phyloP scores from a whole-genome alignment of 495 filamentous ascomycete species.

The Penicillium cosmopolitanum region DNA sequence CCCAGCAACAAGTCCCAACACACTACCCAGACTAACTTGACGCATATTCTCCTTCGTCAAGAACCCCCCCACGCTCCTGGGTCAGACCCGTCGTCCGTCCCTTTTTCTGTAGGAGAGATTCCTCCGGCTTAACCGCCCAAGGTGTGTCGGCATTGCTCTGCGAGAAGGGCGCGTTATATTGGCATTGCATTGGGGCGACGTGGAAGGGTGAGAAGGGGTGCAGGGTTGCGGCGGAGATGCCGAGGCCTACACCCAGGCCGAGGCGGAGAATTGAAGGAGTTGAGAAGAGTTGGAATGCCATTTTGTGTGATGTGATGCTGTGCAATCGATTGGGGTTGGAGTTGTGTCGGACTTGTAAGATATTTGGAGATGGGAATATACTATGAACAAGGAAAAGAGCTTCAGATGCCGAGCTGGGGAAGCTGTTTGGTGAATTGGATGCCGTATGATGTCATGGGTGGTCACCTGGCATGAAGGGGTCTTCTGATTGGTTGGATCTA shows the following conservation, averaged over 20 bases:
- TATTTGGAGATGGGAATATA: not conserved
- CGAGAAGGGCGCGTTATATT: constrained; percentile 37
- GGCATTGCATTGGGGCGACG: constrained; percentile 42
- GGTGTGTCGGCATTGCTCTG: constrained; percentile 26
- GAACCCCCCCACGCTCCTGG: constrained; percentile 24
- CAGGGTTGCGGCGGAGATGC: constrained; percentile 35
- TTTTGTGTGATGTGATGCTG: constrained; percentile 14
- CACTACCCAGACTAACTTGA: constrained; percentile 71
- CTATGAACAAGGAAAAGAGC: too few relatives aligned
- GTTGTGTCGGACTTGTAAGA: not conserved
- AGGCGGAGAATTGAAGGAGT: constrained; percentile 40
- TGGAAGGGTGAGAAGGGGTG: constrained; percentile 45
- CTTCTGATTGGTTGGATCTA: constrained; percentile 2
- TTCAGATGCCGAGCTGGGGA: not conserved
- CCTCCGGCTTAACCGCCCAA: constrained; percentile 33
- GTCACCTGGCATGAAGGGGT: not conserved
- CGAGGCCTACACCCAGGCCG: constrained; percentile 47
- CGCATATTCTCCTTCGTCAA: constrained; percentile 56
- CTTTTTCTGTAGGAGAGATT: constrained; percentile 34
- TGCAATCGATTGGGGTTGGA: not conserved
- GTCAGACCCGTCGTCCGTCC: constrained; percentile 25
- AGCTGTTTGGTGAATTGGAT: constrained; percentile 10
- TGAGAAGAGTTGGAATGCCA: constrained; percentile 37
- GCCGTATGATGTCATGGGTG: constrained; percentile 18
- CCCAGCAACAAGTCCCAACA: constrained; percentile 70